These are phyloP conservation scores for Phytophthora hybrid DNA, from an alignment of 352 stramenopile species.

Conservation along the genomic window DNA sequence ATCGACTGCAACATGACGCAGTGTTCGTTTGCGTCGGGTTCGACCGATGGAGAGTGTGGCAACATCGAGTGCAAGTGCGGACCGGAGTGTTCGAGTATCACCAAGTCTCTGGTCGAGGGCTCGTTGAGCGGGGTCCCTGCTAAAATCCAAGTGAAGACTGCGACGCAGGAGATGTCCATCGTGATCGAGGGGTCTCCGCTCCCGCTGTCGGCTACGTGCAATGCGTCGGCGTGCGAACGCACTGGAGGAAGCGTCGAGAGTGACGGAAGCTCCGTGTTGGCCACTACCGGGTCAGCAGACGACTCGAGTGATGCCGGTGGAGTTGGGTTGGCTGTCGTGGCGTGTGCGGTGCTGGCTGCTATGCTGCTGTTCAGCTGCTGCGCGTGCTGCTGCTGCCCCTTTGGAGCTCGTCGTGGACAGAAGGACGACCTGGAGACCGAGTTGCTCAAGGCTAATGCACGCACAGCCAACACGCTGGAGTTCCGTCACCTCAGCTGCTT, in stretches of 20 bases:
- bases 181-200: conserved; percentile 75
- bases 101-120: conserved; percentile 71
- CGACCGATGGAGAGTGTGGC: conserved; percentile 49
- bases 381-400: conserved; percentile 29
- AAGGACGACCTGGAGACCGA: conserved; percentile 45
- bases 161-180: conserved; percentile 54
- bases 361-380: conserved; percentile 24
- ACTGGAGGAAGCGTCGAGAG: conserved; percentile 13
- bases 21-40: conserved; percentile 59
- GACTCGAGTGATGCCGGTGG: conserved; percentile 13
- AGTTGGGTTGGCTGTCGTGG: conserved; percentile 15
- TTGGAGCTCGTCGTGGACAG: conserved; percentile 2
- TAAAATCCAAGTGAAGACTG: conserved; percentile 50
- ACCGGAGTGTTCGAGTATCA: conserved; percentile 52
- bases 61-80: conserved; percentile 73
- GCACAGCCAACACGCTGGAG: conserved; percentile 55
- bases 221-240: conserved; percentile 65
- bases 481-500: conserved; percentile 71
- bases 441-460: conserved; percentile 55
- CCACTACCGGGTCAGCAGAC: conserved; percentile 20
- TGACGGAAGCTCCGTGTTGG: conserved; percentile 23
- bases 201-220: conserved; percentile 72
- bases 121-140: conserved; percentile 70
- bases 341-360: conserved; percentile 20
- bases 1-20: conserved; percentile 68